Evolutionary conservation across 208 protist species (phyloP).

Genomic region (Acanthamoeba healyi): DNA sequence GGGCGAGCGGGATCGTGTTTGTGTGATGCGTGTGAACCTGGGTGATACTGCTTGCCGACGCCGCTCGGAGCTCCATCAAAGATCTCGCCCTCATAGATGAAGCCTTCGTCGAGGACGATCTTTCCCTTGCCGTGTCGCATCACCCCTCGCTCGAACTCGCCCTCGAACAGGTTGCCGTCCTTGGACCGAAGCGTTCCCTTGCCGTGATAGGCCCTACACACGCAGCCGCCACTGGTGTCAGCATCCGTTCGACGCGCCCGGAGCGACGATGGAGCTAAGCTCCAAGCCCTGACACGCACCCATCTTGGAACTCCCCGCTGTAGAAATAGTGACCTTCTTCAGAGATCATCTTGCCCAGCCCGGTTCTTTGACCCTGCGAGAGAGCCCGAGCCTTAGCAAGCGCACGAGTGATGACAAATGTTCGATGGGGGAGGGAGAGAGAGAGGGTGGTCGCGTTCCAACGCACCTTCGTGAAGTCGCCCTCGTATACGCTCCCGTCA

Average conservation of each 20-base stretch:
- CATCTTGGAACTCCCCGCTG: slow-evolving; percentile 3
- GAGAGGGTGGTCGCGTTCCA: background rate
- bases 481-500: slow-evolving; percentile 5
- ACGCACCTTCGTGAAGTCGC: slow-evolving; percentile 32
- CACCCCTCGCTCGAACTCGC: slow-evolving; percentile 32
- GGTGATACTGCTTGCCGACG: slow-evolving; percentile 57
- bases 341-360: slow-evolving; percentile 20
- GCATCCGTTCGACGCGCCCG: background rate
- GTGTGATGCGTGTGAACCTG: background rate
- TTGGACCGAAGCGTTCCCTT: slow-evolving; percentile 55
- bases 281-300: background rate
- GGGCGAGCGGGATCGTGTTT: too few species aligned
- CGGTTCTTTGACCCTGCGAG: background rate
- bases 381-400: background rate
- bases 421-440: background rate
- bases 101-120: background rate
- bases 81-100: slow-evolving; percentile 34
- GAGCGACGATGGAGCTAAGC: too few species aligned
- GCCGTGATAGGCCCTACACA: slow-evolving; percentile 17
- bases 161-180: slow-evolving; percentile 6
- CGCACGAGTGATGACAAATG: background rate
- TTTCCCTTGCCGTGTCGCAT: slow-evolving; percentile 59
- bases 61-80: slow-evolving; percentile 22
- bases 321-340: slow-evolving; percentile 1
- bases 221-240: background rate